Base-by-base conservation (phyloP, 345 rosid genomes). In the Populus deltoides region DNA sequence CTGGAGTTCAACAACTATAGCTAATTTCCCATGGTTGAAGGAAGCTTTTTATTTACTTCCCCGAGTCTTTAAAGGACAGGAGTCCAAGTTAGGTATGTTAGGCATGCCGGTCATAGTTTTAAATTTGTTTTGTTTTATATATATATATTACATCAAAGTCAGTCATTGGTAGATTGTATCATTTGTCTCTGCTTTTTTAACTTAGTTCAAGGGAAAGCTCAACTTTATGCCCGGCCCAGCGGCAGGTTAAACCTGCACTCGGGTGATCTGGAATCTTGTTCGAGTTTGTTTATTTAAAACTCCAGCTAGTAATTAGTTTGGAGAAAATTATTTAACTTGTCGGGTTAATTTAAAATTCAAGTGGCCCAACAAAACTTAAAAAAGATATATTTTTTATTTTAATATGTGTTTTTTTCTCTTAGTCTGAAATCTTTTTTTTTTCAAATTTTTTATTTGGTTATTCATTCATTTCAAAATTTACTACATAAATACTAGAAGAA, bases 1-100 rank as follows among this genome's bases (percentile, higher is more conserved):
- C n/a, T 39, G 88, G 77, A 70, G 88, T 81, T 88, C 86, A 88
- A 78, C 90, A 77, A 80, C 87, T 77, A 76, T 27, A 73, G 55
- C 86, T 73, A 79, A 84, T 73, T 73, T 73, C 38, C 24, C 29
- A 22, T 57, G 31, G 29, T 15, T 55, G 47, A 76, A 78, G 70
- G 10, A 81, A 71, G 71, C 39, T 16, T 38, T 76, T 71, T 10
- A 6, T 76, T 69, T n/a, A 55, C 65, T n/a, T 24, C 38, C 22
- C 16, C 8, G 22, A 47, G 70, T 25, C 24, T 17, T 73, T 77
- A 12, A 15, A 16, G 9, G 9, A 69, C 39, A 11, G 45, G 67
- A 57, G 63, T 57, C 43, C 17, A 10, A 27, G 76, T 71, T 83
- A 80, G 88, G 79, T 78, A 12, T 68, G 76, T 62, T 83, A 74